These are phyloP conservation scores for Xylaria scruposa DNA, from an alignment of 495 filamentous ascomycete species.

Conservation along the genomic window DNA sequence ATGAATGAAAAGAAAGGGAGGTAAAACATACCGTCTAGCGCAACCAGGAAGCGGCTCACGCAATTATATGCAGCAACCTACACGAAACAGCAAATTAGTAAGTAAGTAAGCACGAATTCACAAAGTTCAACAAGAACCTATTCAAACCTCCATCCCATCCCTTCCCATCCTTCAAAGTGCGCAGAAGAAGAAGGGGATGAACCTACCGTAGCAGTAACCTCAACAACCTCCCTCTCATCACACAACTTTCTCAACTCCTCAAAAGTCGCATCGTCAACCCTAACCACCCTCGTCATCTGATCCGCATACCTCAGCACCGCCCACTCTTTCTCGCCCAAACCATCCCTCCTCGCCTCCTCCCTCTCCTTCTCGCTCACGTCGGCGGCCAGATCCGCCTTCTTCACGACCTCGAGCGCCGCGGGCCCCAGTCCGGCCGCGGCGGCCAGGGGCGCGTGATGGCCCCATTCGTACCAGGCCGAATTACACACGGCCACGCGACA, in stretches of 20 bases:
- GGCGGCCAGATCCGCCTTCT: conserved; percentile 18
- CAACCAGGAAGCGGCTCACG: conserved; percentile 84
- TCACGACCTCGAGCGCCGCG: conserved; percentile 52
- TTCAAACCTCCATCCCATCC: neutral
- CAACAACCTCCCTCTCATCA: conserved; percentile 72
- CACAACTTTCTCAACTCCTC: conserved; percentile 63
- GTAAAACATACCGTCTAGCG: conserved; percentile 69
- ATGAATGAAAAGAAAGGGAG: neutral
- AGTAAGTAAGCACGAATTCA: neutral
- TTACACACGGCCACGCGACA: conserved; percentile 78
- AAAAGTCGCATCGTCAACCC: conserved; percentile 70
- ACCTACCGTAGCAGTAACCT: conserved; percentile 74
- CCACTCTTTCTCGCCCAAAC: conserved; percentile 64
- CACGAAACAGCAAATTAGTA: no score
- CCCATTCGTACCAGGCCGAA: conserved; percentile 80
- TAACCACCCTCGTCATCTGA: conserved; percentile 73
- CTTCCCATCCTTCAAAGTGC: neutral
- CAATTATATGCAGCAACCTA: conserved; percentile 81
- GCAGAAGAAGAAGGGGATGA: conserved; percentile 1
- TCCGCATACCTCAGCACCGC: conserved; percentile 74
- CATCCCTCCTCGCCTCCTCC: conserved; percentile 35
- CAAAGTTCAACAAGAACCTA: neutral
- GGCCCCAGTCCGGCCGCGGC: conserved; percentile 53
- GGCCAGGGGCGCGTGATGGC: conserved; percentile 71
- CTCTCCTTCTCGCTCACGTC: conserved; percentile 22